Evolutionary conservation across 75 land plant species (phyloP).

Genomic region (Chamaecyparis obtusa): DNA sequence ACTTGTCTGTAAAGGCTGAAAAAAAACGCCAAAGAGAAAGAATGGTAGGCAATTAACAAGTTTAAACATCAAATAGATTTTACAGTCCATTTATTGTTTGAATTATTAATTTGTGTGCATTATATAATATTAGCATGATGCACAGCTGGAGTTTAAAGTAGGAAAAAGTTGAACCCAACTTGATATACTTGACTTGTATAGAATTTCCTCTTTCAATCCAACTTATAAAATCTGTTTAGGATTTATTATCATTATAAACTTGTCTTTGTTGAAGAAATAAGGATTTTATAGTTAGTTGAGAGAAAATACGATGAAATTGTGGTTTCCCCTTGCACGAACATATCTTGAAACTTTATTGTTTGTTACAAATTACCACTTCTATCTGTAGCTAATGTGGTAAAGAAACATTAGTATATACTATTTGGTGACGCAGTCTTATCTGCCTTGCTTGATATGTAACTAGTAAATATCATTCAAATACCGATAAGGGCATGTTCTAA

Average conservation of each 20-base stretch:
- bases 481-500: too few relatives aligned
- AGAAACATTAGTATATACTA: too few relatives aligned
- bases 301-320: background rate
- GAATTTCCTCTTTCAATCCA: background rate
- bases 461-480: too few relatives aligned
- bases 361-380: background rate
- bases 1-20: slow-evolving; percentile 76
- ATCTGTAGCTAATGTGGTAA: background rate
- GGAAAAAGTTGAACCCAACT: background rate
- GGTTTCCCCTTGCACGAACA: background rate
- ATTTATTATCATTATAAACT: background rate
- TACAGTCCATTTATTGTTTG: background rate
- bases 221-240: background rate
- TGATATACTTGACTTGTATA: background rate
- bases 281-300: background rate
- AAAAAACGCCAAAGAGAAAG: slow-evolving; percentile 83
- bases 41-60: slow-evolving; percentile 50
- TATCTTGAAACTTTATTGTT: background rate
- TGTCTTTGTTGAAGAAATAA: background rate
- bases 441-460: too few relatives aligned
- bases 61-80: background rate
- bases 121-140: background rate
- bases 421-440: too few relatives aligned
- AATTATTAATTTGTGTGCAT: background rate
- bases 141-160: background rate